Percentiles rank a stretch among this genome's conserved stretches.
These are phyloP conservation scores for Sarocladium brachiariae DNA, from an alignment of 2,329 filamentous ascomycete species.

Conservation along the genomic window DNA sequence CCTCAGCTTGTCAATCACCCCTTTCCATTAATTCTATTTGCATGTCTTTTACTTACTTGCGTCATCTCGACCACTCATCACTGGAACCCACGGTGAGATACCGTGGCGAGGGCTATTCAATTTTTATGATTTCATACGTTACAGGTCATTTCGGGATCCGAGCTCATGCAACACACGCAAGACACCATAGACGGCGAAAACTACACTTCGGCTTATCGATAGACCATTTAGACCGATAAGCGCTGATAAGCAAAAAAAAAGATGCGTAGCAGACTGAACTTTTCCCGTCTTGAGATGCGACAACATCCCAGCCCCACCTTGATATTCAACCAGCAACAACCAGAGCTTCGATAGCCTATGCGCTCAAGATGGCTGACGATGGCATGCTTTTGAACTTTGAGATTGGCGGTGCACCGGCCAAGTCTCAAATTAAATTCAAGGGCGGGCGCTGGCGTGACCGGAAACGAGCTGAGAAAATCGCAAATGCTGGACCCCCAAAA, in stretches of 20 bases:
- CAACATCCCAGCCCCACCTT: neutral
- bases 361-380: conserved; percentile 73
- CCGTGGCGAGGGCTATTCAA: no score
- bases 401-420: conserved; percentile 59
- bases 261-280: neutral
- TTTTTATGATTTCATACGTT: no score
- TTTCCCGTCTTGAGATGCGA: conserved; percentile 3
- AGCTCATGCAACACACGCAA: no score
- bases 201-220: conserved; percentile 1
- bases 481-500: conserved; percentile 16
- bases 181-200: no score
- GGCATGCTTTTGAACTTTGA: conserved; percentile 93
- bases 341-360: neutral
- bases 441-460: conserved; percentile 93
- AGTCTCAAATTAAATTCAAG: conserved; percentile 60
- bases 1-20: no score
- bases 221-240: neutral
- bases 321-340: neutral
- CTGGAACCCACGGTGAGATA: no score
- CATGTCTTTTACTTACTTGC: no score
- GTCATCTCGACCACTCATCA: no score
- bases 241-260: neutral
- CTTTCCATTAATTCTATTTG: no score
- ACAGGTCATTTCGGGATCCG: no score
- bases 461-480: conserved; percentile 52